Evolutionary conservation across 768 basidiomycete species (phyloP), one percentile per base, ranked within the genome.

Genomic region (Panellus pusillus): DNA sequence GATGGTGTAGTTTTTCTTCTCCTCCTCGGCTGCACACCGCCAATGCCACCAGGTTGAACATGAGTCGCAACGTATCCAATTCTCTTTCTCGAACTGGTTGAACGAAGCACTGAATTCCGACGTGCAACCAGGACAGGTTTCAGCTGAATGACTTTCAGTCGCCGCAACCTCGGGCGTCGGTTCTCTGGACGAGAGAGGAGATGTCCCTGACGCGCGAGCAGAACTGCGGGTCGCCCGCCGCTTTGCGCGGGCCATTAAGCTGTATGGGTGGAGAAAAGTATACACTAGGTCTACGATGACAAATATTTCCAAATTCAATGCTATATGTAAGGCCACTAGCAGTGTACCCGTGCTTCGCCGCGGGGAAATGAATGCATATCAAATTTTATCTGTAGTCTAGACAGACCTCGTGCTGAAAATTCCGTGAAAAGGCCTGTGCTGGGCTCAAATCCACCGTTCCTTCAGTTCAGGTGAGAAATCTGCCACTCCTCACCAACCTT

Each of bases 41-140:
- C 89, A 93, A 65, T 92, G 89, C 66, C 83, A 92, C 90, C 89
- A 92, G 28, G 74, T 79, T 69, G 86, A 86, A 74, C 89, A 91
- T 18, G 79, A 78, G 63, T 92, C 91, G 66, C 92, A 94, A 58
- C 83, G 73, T 51, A 93, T 83, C 92, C 91, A 94, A 62, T 74
- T 82, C 58, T 90, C 88, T 66, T 86, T 86, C 57, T 82, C 79
- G 47, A 71, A 74, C 3, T 72, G 63, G 47, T 64, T 65, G 20
- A 66, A 66, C 28, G 70, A 62, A 15, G 68, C 49, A 47, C 66
- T 64, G 9, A 67, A 57, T 36, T 70, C 65, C 41, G 68, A 66
- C 44, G 74, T 73, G 65, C 83, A 85, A 11, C 81, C 78, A 12
- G 83, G 83, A 63, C 83, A 85, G 15, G 54, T 55, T 29, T 71